Percentiles rank a stretch among this genome's conserved stretches.
Conservation (phyloP, 768 basidiomycete species). For the Cystobasidiopsis lactophilus region DNA sequence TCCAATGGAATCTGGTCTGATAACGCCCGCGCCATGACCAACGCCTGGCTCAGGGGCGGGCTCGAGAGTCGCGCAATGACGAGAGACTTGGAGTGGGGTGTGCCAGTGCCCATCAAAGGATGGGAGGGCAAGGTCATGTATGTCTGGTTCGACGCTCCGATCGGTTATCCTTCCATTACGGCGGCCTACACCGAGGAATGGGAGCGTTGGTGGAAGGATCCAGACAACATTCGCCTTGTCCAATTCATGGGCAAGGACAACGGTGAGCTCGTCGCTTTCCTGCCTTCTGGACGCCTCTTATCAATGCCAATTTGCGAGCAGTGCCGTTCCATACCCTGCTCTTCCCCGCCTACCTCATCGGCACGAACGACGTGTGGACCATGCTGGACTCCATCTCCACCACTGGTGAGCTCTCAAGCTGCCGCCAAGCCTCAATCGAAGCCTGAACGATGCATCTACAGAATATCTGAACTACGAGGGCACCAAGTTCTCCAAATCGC, state of each 20-base stretch:
- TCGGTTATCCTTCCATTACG: constrained; percentile 93
- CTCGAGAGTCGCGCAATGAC: constrained; percentile 76
- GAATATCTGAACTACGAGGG: constrained; percentile 97
- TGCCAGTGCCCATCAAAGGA: constrained; percentile 67
- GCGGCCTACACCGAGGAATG: constrained; percentile 84
- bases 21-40: constrained; percentile 77
- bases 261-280: not conserved
- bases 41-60: constrained; percentile 65
- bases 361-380: constrained; percentile 79
- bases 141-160: constrained; percentile 95
- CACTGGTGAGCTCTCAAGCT: constrained; percentile 40
- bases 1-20: constrained; percentile 74
- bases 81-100: constrained; percentile 86
- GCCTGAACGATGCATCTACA: constrained; percentile 21
- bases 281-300: not conserved
- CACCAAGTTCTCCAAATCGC: constrained; percentile 95
- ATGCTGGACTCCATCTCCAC: constrained; percentile 81
- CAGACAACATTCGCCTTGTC: constrained; percentile 66
- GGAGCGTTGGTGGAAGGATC: constrained; percentile 93
- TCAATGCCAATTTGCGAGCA: not conserved
- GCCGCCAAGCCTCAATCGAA: not conserved
- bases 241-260: constrained; percentile 99
- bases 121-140: constrained; percentile 93
- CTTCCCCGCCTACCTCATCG: constrained; percentile 73
- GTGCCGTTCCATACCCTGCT: constrained; percentile 96